Conservation (phyloP, 768 basidiomycete species). For the Neoboletus subvelutipes region DNA sequence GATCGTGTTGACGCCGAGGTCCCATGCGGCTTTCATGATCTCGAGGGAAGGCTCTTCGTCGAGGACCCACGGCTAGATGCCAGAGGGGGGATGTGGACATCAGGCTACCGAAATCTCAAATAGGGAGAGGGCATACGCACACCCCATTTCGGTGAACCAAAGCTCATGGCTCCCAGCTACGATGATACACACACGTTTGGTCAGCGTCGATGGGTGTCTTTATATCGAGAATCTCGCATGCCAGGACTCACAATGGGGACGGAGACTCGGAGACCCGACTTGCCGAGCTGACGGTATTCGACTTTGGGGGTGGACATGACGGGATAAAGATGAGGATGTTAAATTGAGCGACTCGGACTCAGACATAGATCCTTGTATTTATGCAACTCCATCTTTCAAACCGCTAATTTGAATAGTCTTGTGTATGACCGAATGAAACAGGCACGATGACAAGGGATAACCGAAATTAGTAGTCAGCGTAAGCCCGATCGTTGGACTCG, state of each 20-base stretch:
- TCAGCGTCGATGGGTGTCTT: background rate
- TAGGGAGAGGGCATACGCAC: background rate
- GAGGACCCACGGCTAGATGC: conserved; percentile 27
- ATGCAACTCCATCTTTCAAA: background rate
- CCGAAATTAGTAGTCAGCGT: background rate
- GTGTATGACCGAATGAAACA: no score
- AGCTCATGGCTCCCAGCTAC: conserved; percentile 27
- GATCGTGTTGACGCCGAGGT: conserved; percentile 40
- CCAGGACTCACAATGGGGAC: conserved; percentile 36
- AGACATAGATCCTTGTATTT: background rate
- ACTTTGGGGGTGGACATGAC: conserved; percentile 19
- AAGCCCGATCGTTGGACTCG: no score
- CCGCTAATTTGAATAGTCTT: no score
- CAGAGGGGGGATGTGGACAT: background rate
- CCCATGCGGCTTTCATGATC: conserved; percentile 40
- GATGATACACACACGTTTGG: background rate
- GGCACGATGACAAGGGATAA: background rate
- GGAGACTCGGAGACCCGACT: conserved; percentile 34
- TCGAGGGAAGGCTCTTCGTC: conserved; percentile 29
- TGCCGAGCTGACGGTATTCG: conserved; percentile 32
- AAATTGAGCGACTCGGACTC: background rate
- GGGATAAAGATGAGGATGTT: background rate
- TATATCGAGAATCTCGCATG: no score
- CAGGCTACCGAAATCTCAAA: no score
- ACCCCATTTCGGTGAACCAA: background rate